These are phyloP conservation scores for Dioszegia crocea DNA, from an alignment of 768 basidiomycete species.

Conservation along the genomic window DNA sequence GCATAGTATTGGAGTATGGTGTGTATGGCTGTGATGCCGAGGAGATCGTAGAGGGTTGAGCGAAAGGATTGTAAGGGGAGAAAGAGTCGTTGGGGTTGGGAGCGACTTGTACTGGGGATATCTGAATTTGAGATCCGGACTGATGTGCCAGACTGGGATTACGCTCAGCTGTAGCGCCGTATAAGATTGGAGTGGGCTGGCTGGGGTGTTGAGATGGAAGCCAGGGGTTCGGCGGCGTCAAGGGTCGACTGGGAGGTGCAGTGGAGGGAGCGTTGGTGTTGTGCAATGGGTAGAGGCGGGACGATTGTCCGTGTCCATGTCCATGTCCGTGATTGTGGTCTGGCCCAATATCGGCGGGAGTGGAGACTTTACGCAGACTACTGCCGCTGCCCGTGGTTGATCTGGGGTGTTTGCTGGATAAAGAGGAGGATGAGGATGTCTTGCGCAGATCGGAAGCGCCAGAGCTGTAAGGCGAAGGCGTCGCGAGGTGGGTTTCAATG, in stretches of 20 bases:
- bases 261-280: not conserved
- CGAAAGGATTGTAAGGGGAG: not conserved
- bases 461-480: too few relatives aligned
- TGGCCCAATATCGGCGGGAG: too few relatives aligned
- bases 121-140: not conserved
- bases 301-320: not conserved
- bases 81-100: too few relatives aligned
- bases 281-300: not conserved
- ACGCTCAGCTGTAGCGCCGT: not conserved
- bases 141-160: not conserved
- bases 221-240: slow-evolving; percentile 1
- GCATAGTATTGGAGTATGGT: too few relatives aligned
- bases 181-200: not conserved
- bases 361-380: too few relatives aligned
- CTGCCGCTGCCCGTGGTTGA: too few relatives aligned
- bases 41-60: not conserved
- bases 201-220: not conserved
- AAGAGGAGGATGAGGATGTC: too few relatives aligned
- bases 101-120: too few relatives aligned
- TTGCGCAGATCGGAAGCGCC: too few relatives aligned
- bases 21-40: not conserved
- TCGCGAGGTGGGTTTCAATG: too few relatives aligned
- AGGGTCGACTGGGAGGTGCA: not conserved
- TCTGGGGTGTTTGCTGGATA: too few relatives aligned
- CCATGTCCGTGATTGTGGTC: too few relatives aligned